Conservation (phyloP, 805 yeast genomes). For the Spathaspora hagerdaliae region DNA sequence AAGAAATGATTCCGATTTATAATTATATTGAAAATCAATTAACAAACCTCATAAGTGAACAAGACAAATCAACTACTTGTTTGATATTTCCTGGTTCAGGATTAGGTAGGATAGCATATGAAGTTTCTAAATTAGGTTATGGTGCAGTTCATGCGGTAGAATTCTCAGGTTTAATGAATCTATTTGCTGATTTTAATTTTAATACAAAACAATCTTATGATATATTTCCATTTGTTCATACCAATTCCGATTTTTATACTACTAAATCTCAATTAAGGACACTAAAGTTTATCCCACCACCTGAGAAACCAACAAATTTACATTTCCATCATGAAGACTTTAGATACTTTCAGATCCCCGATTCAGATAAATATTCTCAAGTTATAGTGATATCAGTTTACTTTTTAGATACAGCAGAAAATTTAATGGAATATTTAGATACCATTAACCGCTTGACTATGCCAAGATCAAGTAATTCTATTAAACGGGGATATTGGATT, state of each 20-base stretch:
- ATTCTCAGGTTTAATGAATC: constrained; percentile 69
- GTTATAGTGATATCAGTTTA: constrained; percentile 65
- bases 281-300: constrained; percentile 17
- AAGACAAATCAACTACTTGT: constrained; percentile 35
- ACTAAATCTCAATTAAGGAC: constrained; percentile 16
- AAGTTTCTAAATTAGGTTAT: constrained; percentile 39
- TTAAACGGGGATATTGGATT: constrained; percentile 67
- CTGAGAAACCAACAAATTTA: constrained; percentile 44
- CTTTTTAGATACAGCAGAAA: constrained; percentile 91
- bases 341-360: constrained; percentile 38
- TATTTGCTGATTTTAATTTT: constrained; percentile 58
- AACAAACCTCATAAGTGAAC: constrained; percentile 22
- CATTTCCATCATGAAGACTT: constrained; percentile 60
- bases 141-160: constrained; percentile 69
- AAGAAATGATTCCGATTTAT: constrained; percentile 45
- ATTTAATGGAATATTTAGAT: constrained; percentile 70
- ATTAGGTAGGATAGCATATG: constrained; percentile 72
- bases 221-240: constrained; percentile 52
- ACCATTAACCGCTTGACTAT: constrained; percentile 40
- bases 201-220: constrained; percentile 12
- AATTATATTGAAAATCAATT: constrained; percentile 48
- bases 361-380: constrained; percentile 25
- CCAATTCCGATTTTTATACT: constrained; percentile 31
- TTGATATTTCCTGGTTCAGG: constrained; percentile 88
- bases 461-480: constrained; percentile 7